phyloP scores from a whole-genome alignment of 2,329 filamentous ascomycete genomes.

The Claviceps sp. region DNA sequence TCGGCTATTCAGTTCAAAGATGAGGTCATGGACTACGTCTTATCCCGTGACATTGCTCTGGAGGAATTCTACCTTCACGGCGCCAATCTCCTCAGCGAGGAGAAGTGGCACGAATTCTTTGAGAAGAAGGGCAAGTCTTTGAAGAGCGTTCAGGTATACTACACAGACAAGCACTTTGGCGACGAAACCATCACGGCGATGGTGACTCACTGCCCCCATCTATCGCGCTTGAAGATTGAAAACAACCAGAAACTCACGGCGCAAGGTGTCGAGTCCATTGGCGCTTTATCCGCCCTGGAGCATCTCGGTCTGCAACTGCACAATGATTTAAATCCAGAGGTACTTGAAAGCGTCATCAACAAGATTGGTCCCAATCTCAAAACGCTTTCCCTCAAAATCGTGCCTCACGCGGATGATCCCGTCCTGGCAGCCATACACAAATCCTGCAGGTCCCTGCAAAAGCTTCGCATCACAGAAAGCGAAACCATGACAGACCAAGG shows the following conservation, averaged over 20 bases:
- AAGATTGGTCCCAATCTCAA: slow-evolving; percentile 52
- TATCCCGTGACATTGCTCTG: slow-evolving; percentile 56
- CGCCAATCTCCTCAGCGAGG: slow-evolving; percentile 68
- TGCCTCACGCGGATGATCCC: slow-evolving; percentile 51
- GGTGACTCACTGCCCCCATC: slow-evolving; percentile 47
- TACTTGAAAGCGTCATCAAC: slow-evolving; percentile 47
- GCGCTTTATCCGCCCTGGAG: slow-evolving; percentile 47
- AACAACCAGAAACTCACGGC: slow-evolving; percentile 65
- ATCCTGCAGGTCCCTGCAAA: slow-evolving; percentile 53
- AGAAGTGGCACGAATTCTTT: slow-evolving; percentile 61
- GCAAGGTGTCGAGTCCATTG: slow-evolving; percentile 51
- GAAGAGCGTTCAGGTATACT: slow-evolving; percentile 62
- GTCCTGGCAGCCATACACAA: slow-evolving; percentile 59
- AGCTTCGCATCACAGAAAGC: slow-evolving; percentile 73
- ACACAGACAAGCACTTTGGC: slow-evolving; percentile 69
- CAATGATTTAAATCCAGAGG: slow-evolving; percentile 38
- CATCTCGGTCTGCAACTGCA: slow-evolving; percentile 64
- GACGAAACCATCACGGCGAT: slow-evolving; percentile 56
- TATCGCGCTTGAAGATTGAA: slow-evolving; percentile 66
- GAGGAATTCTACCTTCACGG: slow-evolving; percentile 67
- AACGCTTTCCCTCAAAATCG: slow-evolving; percentile 65
- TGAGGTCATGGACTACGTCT: slow-evolving; percentile 65
- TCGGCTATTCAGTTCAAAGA: slow-evolving; percentile 92
- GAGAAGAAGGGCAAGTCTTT: slow-evolving; percentile 50
- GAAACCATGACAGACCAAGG: slow-evolving; percentile 61